Evolutionary conservation across 2,329 filamentous ascomycete genomes (phyloP).

Genomic region (Botryotinia narcissicola): DNA sequence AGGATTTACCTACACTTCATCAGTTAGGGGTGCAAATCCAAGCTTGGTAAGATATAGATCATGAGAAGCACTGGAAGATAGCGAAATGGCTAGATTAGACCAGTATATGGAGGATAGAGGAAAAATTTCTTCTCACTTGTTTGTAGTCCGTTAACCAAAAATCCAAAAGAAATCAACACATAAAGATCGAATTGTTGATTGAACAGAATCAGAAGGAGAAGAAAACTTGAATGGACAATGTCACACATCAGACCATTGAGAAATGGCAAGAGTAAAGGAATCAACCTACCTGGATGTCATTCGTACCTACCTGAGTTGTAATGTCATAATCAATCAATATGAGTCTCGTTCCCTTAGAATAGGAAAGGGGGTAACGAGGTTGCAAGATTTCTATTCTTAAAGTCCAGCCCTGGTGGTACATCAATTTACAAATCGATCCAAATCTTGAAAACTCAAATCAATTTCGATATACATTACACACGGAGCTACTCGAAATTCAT

Average conservation of each 20-base stretch:
- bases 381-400: not conserved
- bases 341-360: not conserved
- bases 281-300: not conserved
- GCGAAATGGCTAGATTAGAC: not conserved
- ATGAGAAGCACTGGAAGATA: not conserved
- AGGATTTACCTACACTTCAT: not conserved
- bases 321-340: not conserved
- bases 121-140: not conserved
- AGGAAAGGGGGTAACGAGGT: not conserved
- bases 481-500: not conserved
- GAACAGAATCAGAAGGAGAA: not conserved
- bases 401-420: not conserved
- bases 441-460: not conserved
- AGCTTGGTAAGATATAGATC: not conserved
- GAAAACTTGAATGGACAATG: not conserved
- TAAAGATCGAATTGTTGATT: not conserved
- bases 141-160: conserved; percentile 11
- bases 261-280: not conserved
- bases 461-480: not conserved
- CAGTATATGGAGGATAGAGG: not conserved
- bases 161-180: not conserved
- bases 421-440: not conserved
- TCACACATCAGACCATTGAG: not conserved
- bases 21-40: not conserved
- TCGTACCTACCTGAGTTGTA: not conserved